Percentiles rank a stretch among this genome's conserved stretches.
Conservation (phyloP, 768 basidiomycete species). For the Mycena amicta region DNA sequence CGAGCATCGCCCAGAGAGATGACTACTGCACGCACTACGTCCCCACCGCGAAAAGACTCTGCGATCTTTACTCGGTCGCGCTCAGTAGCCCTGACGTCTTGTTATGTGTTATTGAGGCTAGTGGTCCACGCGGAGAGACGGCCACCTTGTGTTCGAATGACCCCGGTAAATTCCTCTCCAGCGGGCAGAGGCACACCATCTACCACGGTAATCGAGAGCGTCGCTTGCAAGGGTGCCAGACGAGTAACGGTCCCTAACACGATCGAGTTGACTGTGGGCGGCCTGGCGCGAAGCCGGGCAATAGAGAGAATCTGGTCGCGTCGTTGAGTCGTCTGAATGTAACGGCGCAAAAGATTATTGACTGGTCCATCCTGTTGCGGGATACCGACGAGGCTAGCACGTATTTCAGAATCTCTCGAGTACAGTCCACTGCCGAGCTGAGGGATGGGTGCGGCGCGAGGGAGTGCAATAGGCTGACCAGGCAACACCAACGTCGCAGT, state of each 20-base stretch:
- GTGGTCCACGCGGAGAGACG: too few relatives aligned
- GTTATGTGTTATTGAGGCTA: too few relatives aligned
- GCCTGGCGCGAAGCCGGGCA: conserved; percentile 67
- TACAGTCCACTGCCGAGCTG: conserved; percentile 71
- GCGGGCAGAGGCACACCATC: conserved; percentile 81
- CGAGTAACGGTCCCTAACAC: conserved; percentile 84
- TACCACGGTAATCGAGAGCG: conserved; percentile 82
- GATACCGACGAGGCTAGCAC: conserved; percentile 73
- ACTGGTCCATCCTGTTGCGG: conserved; percentile 67
- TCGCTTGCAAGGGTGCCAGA: conserved; percentile 81
- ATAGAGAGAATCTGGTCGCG: conserved; percentile 34
- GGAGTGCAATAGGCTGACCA: conserved; percentile 72
- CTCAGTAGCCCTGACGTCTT: conserved; percentile 89
- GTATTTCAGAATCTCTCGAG: conserved; percentile 57
- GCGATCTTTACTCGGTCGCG: conserved; percentile 88
- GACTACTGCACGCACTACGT: conserved; percentile 85
- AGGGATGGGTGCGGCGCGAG: conserved; percentile 52
- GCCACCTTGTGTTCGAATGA: conserved; percentile 84
- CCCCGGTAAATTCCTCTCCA: conserved; percentile 88
- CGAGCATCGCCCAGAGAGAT: conserved; percentile 91
- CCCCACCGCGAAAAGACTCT: conserved; percentile 90
- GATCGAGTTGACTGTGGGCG: conserved; percentile 73
- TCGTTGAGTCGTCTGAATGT: conserved; percentile 22
- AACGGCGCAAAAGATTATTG: conserved; percentile 32
- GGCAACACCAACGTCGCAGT: conserved; percentile 53